Percentiles rank a stretch among this genome's conserved stretches.
These are phyloP conservation scores for Hypoxylon intermedium DNA, from an alignment of 495 filamentous ascomycete genomes.

Conservation along the genomic window DNA sequence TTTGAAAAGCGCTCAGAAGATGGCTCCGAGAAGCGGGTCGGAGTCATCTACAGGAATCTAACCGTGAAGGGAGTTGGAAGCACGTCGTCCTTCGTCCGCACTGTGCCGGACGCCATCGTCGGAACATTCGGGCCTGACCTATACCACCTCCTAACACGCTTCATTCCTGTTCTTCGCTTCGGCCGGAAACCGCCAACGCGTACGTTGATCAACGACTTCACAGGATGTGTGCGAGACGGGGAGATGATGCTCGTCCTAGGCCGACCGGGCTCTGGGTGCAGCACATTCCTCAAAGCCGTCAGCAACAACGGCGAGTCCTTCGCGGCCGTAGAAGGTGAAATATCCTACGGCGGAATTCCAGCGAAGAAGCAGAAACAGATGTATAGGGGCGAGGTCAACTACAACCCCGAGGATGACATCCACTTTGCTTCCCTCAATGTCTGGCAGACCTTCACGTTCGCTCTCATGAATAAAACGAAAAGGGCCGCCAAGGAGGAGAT, in stretches of 20 bases:
- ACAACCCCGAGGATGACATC: conserved; percentile 82
- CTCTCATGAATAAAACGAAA: conserved; percentile 82
- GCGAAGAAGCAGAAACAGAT: conserved; percentile 70
- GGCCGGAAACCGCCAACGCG: conserved; percentile 49
- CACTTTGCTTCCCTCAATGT: conserved; percentile 82
- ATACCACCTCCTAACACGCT: conserved; percentile 69
- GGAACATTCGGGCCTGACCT: conserved; percentile 86
- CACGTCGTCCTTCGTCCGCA: conserved; percentile 72
- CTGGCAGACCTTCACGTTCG: conserved; percentile 81
- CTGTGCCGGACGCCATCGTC: conserved; percentile 77
- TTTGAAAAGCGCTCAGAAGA: conserved; percentile 78
- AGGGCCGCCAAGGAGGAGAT: conserved; percentile 72
- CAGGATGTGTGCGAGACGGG: conserved; percentile 77
- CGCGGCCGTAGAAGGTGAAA: conserved; percentile 71
- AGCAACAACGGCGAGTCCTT: conserved; percentile 73
- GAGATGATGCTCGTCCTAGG: conserved; percentile 86
- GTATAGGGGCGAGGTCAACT: conserved; percentile 83
- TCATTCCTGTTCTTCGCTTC: conserved; percentile 68
- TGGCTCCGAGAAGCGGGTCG: conserved; percentile 80
- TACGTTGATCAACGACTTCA: conserved; percentile 77
- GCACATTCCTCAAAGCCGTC: conserved; percentile 79
- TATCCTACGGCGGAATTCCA: conserved; percentile 78
- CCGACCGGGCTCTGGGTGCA: conserved; percentile 79
- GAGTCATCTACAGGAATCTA: conserved; percentile 81
- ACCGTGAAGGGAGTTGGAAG: conserved; percentile 76